Conservation (phyloP, 2,329 filamentous ascomycete genomes). For the Nemania diffusa region DNA sequence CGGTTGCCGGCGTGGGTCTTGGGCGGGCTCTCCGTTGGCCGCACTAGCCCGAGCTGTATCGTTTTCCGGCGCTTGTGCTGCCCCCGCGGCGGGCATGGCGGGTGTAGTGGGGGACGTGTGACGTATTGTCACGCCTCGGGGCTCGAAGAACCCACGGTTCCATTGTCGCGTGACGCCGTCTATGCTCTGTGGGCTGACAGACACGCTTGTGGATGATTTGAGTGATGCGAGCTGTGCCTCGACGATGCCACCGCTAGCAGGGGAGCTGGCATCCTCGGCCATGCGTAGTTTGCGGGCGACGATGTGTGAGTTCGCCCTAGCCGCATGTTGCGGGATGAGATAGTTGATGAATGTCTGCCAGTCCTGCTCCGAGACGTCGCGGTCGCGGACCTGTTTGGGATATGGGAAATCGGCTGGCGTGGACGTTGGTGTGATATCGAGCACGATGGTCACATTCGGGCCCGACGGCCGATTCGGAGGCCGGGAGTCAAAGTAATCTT, state of each 20-base stretch:
- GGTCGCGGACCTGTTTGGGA: constrained; percentile 50
- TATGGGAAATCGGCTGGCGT: constrained; percentile 59
- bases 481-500: constrained; percentile 61
- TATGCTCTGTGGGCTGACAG: constrained; percentile 46
- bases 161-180: constrained; percentile 62
- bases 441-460: constrained; percentile 46
- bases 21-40: constrained; percentile 12
- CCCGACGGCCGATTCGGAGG: constrained; percentile 43
- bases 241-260: constrained; percentile 48
- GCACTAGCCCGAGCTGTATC: constrained; percentile 5
- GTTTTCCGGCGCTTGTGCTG: constrained; percentile 14
- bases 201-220: constrained; percentile 43
- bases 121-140: constrained; percentile 59
- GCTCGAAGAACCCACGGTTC: constrained; percentile 67
- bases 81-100: no score
- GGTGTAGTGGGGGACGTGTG: constrained; percentile 42
- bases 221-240: constrained; percentile 57
- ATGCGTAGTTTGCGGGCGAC: constrained; percentile 61
- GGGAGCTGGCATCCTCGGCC: constrained; percentile 50
- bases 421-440: constrained; percentile 52
- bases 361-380: constrained; percentile 62
- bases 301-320: constrained; percentile 57
- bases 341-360: constrained; percentile 70
- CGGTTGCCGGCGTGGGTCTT: constrained; percentile 27
- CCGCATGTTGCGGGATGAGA: constrained; percentile 61